These are phyloP conservation scores for Candida dubliniensis DNA, from an alignment of 1,139 yeast genomes.

Conservation along the genomic window DNA sequence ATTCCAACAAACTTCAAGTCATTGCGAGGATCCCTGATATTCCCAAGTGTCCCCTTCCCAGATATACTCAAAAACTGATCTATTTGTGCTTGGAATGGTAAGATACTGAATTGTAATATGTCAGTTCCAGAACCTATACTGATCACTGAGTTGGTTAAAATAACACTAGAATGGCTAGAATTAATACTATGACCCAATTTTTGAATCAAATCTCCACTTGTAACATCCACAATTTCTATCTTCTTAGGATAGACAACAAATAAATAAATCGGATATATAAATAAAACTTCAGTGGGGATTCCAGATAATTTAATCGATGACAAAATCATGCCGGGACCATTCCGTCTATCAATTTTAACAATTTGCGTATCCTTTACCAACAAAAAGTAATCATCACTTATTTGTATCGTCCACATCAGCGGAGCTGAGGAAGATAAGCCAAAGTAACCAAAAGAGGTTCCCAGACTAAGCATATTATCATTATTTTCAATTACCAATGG, in stretches of 20 bases:
- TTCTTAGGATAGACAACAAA: slow-evolving; percentile 39
- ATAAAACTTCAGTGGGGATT: slow-evolving; percentile 34
- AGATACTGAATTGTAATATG: slow-evolving; percentile 31
- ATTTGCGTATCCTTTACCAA: slow-evolving; percentile 32
- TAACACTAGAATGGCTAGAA: slow-evolving; percentile 21
- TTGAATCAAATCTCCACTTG: slow-evolving; percentile 46
- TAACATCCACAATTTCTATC: slow-evolving; percentile 46
- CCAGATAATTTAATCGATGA: slow-evolving; percentile 27
- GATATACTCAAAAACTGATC: slow-evolving; percentile 35
- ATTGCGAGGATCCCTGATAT: slow-evolving; percentile 26
- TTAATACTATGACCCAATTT: slow-evolving; percentile 34
- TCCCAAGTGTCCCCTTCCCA: slow-evolving; percentile 20
- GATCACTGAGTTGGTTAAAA: slow-evolving; percentile 18
- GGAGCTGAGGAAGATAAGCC: slow-evolving; percentile 27
- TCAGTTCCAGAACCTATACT: slow-evolving; percentile 28
- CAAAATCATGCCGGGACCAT: slow-evolving; percentile 15
- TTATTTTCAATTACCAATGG: slow-evolving; percentile 17
- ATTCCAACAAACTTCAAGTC: slow-evolving; percentile 37
- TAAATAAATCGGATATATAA: slow-evolving; percentile 48
- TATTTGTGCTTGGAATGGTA: slow-evolving; percentile 41
- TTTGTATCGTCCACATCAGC: slow-evolving; percentile 22
- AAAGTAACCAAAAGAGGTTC: slow-evolving; percentile 29
- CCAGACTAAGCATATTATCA: slow-evolving; percentile 21
- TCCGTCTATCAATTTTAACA: slow-evolving; percentile 17
- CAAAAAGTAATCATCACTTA: slow-evolving; percentile 18